Evolutionary conservation across 306 rosid species (phyloP), one percentile per base, ranked within the genome.

Genomic region (Trifolium dubium): DNA sequence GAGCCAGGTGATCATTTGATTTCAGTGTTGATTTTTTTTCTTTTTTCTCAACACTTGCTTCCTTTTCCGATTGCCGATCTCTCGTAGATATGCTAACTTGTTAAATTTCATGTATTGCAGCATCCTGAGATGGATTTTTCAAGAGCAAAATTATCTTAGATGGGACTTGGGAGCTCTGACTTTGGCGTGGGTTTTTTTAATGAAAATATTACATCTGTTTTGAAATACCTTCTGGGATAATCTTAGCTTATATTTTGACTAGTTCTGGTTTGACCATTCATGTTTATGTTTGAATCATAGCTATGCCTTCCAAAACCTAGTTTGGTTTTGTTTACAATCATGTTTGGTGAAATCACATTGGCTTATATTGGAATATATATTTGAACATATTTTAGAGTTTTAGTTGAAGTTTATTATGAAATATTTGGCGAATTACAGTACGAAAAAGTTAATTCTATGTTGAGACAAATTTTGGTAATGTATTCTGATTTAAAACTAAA

Each of bases 81-180:
- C 11, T 29, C 2, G 6, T 29, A 2, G n/a, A 56, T n/a, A 28
- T 62, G 44, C 43, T 56, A 18, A 73, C 66, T 10, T 30, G 14
- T 15, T 43, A 5, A 44, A 34, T 12, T n/a, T 60, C 44, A 28
- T 73, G 4, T 74, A 0, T 64, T 83, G 87, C 96, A 93, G 98
- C 98, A 90, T 87, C 98, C 98, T 28, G 97, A 93, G 86, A 86
- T 93, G 97, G 97, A 93, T 82, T 93, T 93, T 71, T 87, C 98
- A 0, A 73, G 82, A 67, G 96, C 97, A 28, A 92, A 92, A 81
- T 23, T 89, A 10, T 54, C 89, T 67, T 90, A 79, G 1, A n/a
- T n/a, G 23, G 1, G 67, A 44, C n/a, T n/a, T 30, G 0, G 40
- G 83, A 15, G 34, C 8, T 1, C 17, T 29, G 44, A 37, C 31